Evolutionary conservation across 352 stramenopile genomes (phyloP).

Genomic region (Globisporangium iwayamae): DNA sequence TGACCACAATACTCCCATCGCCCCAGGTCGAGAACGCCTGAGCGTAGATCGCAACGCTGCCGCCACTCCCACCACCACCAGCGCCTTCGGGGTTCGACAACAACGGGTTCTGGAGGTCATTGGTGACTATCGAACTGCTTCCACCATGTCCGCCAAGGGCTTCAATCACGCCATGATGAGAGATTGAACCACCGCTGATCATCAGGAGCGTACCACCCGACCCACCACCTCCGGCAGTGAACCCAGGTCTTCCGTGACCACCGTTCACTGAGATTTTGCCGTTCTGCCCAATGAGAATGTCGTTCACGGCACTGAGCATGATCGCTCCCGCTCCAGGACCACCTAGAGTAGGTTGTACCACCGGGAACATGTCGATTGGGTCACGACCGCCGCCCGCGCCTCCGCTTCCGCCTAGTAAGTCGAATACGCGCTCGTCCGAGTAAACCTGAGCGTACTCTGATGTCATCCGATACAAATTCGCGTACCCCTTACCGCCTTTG

Average conservation of each 20-base stretch:
- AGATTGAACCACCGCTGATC: conserved; percentile 42
- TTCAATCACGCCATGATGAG: conserved; percentile 73
- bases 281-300: conserved; percentile 87
- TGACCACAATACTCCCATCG: conserved; percentile 69
- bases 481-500: conserved; percentile 55
- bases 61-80: conserved; percentile 89
- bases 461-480: conserved; percentile 14
- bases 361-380: conserved; percentile 75
- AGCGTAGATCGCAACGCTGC: conserved; percentile 80
- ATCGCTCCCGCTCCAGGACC: conserved; percentile 88
- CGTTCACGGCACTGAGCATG: conserved; percentile 90
- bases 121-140: conserved; percentile 19
- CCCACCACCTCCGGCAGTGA: conserved; percentile 56
- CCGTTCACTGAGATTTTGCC: conserved; percentile 79
- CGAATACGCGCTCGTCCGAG: conserved; percentile 44
- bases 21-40: conserved; percentile 91
- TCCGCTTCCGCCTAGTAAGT: conserved; percentile 91
- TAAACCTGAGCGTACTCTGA: conserved; percentile 27
- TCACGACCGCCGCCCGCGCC: conserved; percentile 81
- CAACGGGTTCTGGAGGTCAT: conserved; percentile 2
- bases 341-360: conserved; percentile 71
- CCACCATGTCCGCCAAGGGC: conserved; percentile 83
- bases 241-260: conserved; percentile 40
- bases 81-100: conserved; percentile 4
- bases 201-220: conserved; percentile 53